Base-by-base conservation (phyloP, 768 basidiomycete genomes). In the Termitomyces sp. region DNA sequence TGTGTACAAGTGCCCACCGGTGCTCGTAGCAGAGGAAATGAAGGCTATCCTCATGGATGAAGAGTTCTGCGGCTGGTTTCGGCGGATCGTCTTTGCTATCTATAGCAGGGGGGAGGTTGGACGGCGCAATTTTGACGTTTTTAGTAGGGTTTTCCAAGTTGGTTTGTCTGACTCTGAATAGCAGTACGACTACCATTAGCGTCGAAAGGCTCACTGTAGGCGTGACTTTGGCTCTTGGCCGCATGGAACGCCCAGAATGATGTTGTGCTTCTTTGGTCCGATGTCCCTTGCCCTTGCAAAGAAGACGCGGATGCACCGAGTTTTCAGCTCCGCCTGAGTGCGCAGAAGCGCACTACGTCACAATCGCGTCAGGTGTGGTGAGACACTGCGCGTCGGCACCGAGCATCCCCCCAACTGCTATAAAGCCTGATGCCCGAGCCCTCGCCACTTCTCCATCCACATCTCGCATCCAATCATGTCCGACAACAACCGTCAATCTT, bases 401-500 rank as follows among this genome's bases (percentile, higher is more conserved):
- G 35, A 37, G 35, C 23, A 28, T 8, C 12, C 15, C 26, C 17
- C 14, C n/a, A 14, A 30, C 23, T 3, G 7, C 56, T 50, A 50
- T 56, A 56, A 50, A 50, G 5, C 38, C 31, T 21, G 3, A 17
- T 10, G 19, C 11, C 1, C 4, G 17, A 56, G 40, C 41, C 17
- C 43, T 35, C 40, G 54, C 54, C 43, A 56, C 41, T 11, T 11
- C 30, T 37, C 42, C 21, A 19, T 28, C 21, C 17, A 40, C 33
- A 23, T 30, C 28, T 50, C 23, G 26, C 26, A n/a, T 37, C 40
- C 3, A 2, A 75, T 53, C 61, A 84, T 83, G 82, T 78, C 82
- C 65, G 82, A 85, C 65, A 69, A 73, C 51, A 75, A 69, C 55
- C 83, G 83, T 62, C 81, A 84, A 75, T 78, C 75, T 56, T 69